Base-by-base conservation (phyloP, 106 monocot genomes). In the Apostasia shenzhenica region DNA sequence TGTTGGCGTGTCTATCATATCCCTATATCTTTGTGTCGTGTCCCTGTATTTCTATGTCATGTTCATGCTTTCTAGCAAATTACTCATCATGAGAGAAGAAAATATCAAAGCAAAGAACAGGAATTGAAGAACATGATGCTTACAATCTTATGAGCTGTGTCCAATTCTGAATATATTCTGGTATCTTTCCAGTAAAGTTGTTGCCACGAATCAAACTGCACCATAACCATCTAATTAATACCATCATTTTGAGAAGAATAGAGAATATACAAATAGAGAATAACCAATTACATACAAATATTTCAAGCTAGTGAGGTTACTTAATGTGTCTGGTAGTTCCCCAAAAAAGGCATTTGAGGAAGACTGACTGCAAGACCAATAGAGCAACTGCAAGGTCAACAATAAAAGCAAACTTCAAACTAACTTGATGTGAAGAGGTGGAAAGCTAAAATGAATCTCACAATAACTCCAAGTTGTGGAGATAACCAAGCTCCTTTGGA, bases 401-500 rank as follows among this genome's bases (percentile, higher is more conserved):
- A 26, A 65, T 65, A 1, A 13, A 49, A 46, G 48, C 48, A 26
- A 26, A 26, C 65, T 65, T 7, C 47, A 48, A 48, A 65, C 26
- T 26, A 26, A 26, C 26, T 8, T 37, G 13, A 65, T 48, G 37
- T 48, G 37, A 8, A 38, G 64, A 14, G 8, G 14, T 4, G 26
- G 48, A 10, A 4, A 45, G 40, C 8, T 26, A 58, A 3, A 64
- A 26, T 26, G 26, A 65, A 43, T 14, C 65, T 14, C 14, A 65
- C 65, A 65, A 48, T 13, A 48, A 48, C 48, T 48, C 43, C 43
- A 65, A 65, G 11, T 37, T 48, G 3, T 3, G 65, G 8, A 65
- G 65, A 48, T 65, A 48, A 48, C 65, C 65, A n/a, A 65, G 8
- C 65, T 65, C 65, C 65, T 65, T 65, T 48, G 65, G 65, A 65